A percentile compares a stretch with the other conserved stretches of the same genome.
Evolutionary conservation across 495 filamentous ascomycete genomes (phyloP).

Genomic region (Xylaria scruposa): DNA sequence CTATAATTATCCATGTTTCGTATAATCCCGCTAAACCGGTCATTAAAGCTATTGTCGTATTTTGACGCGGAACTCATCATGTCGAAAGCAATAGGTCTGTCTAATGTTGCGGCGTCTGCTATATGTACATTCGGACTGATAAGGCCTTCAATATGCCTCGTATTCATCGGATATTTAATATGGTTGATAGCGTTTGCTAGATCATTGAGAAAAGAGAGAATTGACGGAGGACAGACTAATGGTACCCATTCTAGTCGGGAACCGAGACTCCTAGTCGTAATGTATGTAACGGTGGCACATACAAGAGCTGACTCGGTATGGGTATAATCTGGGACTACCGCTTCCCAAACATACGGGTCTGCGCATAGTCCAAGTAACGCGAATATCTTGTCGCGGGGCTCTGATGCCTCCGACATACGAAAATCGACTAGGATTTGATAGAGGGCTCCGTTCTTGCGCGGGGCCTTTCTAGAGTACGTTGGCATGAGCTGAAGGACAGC

Average conservation of each 20-base stretch:
- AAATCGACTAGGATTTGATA: conserved; percentile 37
- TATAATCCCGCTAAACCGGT: too few relatives aligned
- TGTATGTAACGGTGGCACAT: conserved; percentile 18
- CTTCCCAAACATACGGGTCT: conserved; percentile 26
- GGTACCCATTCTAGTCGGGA: background rate
- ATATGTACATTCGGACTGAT: background rate
- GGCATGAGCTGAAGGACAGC: conserved; percentile 45
- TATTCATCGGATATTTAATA: too few relatives aligned
- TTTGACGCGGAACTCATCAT: background rate
- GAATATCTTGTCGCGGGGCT: conserved; percentile 41
- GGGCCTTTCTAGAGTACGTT: conserved; percentile 24
- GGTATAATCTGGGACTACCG: conserved; percentile 31
- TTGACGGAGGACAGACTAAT: background rate
- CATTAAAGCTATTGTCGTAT: background rate
- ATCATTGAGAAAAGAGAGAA: background rate
- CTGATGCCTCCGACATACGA: conserved; percentile 33
- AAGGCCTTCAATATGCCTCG: too few relatives aligned
- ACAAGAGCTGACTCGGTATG: conserved; percentile 29
- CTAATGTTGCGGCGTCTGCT: background rate
- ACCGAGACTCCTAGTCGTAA: background rate
- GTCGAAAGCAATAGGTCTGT: background rate
- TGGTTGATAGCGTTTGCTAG: background rate
- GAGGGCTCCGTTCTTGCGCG: conserved; percentile 34
- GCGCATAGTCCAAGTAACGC: conserved; percentile 39
- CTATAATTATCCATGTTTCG: too few relatives aligned